Evolutionary conservation across 2,329 filamentous ascomycete genomes (phyloP), one percentile per base, ranked within the genome.

Genomic region (Cordyceps javanica): DNA sequence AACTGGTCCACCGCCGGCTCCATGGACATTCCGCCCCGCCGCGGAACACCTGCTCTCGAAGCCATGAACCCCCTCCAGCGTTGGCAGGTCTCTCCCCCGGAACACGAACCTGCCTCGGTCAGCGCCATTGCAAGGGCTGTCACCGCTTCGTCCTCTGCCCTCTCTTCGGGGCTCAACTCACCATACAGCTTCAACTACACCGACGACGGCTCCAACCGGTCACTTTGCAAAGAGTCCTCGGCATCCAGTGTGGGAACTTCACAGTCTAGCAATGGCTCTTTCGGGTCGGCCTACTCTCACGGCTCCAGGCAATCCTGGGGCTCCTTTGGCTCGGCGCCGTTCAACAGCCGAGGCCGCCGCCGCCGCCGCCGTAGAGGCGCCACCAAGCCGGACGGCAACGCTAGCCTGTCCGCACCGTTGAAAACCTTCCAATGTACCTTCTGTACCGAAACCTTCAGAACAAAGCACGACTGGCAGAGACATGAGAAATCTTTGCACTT

Each of bases 11-110:
- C 76, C 61, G 81, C 84, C 5, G 77, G 78, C 57, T 83, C 86
- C 4, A 86, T 96, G 61, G 85, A 92, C 61, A 92, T 96, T 57
- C 89, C 90, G 11, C 75, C 80, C 65, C 75, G 80, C 65, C 73
- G 77, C 58, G 79, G 79, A 51, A 82, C 82, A 46, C 81, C 83
- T 2, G 78, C 75, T 14, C 69, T 76, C 19, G 77, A 82, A 63
- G 65, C 66, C 55, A 81, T 83, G 78, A 82, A 82, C 61, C 81
- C 79, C 10, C 70, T 84, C 36, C 79, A 83, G 66, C 75, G 81
- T 73, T 84, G 81, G 81, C 75, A 77, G 64, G 75, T 82, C 68
- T 85, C 82, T 19, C 82, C 81, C 7, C 77, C 82, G 2, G 76
- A 85, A 69, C 73, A 86, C 74, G 79, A 86, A 76, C 79, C 80